Percentiles rank a stretch among this genome's conserved stretches.
phyloP scores from a whole-genome alignment of 2,329 filamentous ascomycete species.

The Colletotrichum echinochloae region DNA sequence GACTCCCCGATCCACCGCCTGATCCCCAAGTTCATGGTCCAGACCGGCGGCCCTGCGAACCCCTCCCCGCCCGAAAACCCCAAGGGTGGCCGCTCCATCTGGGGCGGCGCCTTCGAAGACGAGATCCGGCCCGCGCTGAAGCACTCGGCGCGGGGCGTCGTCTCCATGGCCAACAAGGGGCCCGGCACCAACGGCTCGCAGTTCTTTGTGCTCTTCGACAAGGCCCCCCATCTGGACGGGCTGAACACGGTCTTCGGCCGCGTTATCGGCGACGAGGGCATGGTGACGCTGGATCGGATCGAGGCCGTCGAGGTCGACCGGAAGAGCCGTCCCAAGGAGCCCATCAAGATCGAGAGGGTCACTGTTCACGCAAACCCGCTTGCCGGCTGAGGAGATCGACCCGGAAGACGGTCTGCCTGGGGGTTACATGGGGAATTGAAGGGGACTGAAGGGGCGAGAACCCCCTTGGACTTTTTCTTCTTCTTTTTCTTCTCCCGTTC shows the following conservation, averaged over 20 bases:
- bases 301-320: conserved; percentile 80
- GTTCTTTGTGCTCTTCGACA: conserved; percentile 84
- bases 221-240: conserved; percentile 84
- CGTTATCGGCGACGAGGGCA: conserved; percentile 73
- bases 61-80: conserved; percentile 66
- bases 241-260: conserved; percentile 88
- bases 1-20: conserved; percentile 82
- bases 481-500: no score
- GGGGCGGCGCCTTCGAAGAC: conserved; percentile 80
- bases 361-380: conserved; percentile 85
- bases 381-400: conserved; percentile 62
- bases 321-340: conserved; percentile 79
- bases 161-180: conserved; percentile 85
- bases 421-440: not conserved
- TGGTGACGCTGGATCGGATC: conserved; percentile 76
- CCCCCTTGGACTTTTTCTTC: not conserved
- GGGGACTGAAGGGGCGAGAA: not conserved
- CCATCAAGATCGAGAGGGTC: conserved; percentile 74
- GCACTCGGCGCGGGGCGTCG: conserved; percentile 75
- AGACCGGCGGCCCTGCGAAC: conserved; percentile 75
- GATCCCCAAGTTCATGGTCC: conserved; percentile 84
- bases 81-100: conserved; percentile 80
- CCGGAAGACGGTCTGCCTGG: not conserved
- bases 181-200: conserved; percentile 81
- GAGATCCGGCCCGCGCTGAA: conserved; percentile 79